Conservation (phyloP, 768 basidiomycete species). For the Phylloporus scabripes region DNA sequence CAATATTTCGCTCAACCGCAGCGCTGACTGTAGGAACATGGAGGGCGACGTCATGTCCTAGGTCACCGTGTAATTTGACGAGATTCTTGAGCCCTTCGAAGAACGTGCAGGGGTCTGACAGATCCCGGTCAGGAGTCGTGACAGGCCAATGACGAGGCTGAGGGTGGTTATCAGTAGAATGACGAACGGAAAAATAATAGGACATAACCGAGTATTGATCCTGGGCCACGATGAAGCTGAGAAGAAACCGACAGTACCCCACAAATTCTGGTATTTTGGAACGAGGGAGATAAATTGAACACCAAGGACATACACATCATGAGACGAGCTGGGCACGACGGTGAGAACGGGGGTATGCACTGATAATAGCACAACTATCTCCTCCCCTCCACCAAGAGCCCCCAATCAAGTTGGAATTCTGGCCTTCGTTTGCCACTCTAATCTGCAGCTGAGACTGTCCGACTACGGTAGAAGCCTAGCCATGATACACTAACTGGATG, state of each 20-base stretch:
- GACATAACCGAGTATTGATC: constrained; percentile 10
- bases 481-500: not conserved
- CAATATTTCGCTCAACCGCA: constrained; percentile 4
- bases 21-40: constrained; percentile 12
- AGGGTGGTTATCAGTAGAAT: not conserved
- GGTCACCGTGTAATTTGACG: constrained; percentile 12
- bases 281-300: constrained; percentile 17
- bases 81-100: constrained; percentile 14
- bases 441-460: too few species aligned
- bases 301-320: constrained; percentile 11
- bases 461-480: constrained; percentile 35
- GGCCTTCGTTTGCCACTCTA: constrained; percentile 36
- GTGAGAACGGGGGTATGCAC: too few species aligned
- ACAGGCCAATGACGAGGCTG: constrained; percentile 17
- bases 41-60: constrained; percentile 12
- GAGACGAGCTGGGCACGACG: constrained; percentile 3
- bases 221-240: not conserved
- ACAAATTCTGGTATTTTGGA: constrained; percentile 16
- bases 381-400: constrained; percentile 50
- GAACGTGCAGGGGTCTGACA: constrained; percentile 11
- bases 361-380: constrained; percentile 47
- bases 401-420: constrained; percentile 48
- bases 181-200: not conserved
- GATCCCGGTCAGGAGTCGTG: not conserved
- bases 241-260: constrained; percentile 12